These are phyloP conservation scores for Ogataea nitratoaversa DNA, from an alignment of 805 yeast genomes.

Conservation along the genomic window DNA sequence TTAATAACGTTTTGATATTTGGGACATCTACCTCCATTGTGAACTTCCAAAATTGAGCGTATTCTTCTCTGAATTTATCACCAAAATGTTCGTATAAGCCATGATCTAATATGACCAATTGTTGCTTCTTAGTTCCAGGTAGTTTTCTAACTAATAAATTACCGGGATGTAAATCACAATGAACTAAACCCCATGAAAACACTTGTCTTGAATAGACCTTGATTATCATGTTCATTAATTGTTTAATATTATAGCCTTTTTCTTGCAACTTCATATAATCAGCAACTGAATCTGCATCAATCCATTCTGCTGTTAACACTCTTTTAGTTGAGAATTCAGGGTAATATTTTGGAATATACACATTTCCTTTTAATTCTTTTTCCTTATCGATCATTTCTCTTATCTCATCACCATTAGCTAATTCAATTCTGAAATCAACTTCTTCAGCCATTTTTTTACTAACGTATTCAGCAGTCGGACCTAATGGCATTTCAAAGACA, in stretches of 20 bases:
- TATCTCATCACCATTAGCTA: slow-evolving; percentile 45
- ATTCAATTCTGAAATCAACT: slow-evolving; percentile 56
- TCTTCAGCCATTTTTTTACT: slow-evolving; percentile 56
- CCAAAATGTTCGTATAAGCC: slow-evolving; percentile 61
- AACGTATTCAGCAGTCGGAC: slow-evolving; percentile 52
- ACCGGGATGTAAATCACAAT: slow-evolving; percentile 82
- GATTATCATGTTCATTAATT: slow-evolving; percentile 48
- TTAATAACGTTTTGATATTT: slow-evolving; percentile 45
- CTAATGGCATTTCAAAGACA: slow-evolving; percentile 62
- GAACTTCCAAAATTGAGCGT: slow-evolving; percentile 60
- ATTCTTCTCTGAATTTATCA: slow-evolving; percentile 48
- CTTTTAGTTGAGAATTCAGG: slow-evolving; percentile 41
- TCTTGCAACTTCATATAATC: slow-evolving; percentile 39
- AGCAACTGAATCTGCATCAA: slow-evolving; percentile 62
- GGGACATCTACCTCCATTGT: slow-evolving; percentile 49
- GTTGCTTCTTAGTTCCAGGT: slow-evolving; percentile 33
- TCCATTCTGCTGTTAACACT: slow-evolving; percentile 69
- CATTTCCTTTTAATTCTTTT: slow-evolving; percentile 33
- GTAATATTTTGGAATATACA: slow-evolving; percentile 55
- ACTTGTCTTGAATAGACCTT: slow-evolving; percentile 53
- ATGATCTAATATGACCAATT: slow-evolving; percentile 69
- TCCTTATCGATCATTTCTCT: slow-evolving; percentile 39
- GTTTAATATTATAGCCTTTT: slow-evolving; percentile 34
- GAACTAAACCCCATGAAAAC: slow-evolving; percentile 64
- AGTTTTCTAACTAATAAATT: slow-evolving; percentile 54